A percentile compares a stretch with the other conserved stretches of the same genome.
Evolutionary conservation across 768 basidiomycete species (phyloP).

Genomic region (Daedalea quercina): DNA sequence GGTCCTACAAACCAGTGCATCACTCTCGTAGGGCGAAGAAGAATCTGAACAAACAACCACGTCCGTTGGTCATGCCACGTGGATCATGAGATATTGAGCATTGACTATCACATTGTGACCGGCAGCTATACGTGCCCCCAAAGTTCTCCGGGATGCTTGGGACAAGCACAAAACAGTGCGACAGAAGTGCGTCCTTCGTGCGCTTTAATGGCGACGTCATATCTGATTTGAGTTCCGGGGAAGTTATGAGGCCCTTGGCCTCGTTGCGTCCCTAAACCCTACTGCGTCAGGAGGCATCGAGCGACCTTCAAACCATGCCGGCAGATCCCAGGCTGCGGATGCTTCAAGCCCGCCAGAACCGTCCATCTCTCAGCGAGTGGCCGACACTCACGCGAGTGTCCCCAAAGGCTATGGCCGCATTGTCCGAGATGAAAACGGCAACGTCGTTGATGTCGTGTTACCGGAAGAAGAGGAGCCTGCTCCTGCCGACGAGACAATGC

Average conservation of each 20-base stretch:
- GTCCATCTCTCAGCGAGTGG: slow-evolving; percentile 6
- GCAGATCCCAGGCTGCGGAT: background rate
- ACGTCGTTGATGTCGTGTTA: slow-evolving; percentile 65
- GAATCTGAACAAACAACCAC: slow-evolving; percentile 71
- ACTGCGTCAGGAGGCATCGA: slow-evolving; percentile 66
- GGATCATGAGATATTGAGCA: background rate
- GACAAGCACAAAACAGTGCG: slow-evolving; percentile 80
- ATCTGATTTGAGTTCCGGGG: slow-evolving; percentile 8
- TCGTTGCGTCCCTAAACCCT: slow-evolving; percentile 63
- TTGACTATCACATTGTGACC: background rate
- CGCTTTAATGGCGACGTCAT: background rate
- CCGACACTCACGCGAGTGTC: slow-evolving; percentile 18
- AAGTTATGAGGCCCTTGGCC: slow-evolving; percentile 77
- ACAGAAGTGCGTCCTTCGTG: slow-evolving; percentile 68
- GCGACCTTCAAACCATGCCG: slow-evolving; percentile 16
- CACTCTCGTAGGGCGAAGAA: slow-evolving; percentile 72
- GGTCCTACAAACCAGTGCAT: slow-evolving; percentile 63
- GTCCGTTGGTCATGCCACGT: slow-evolving; percentile 35
- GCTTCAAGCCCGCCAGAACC: slow-evolving; percentile 15
- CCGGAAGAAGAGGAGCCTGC: slow-evolving; percentile 44
- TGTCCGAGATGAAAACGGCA: slow-evolving; percentile 71
- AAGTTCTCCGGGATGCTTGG: slow-evolving; percentile 79
- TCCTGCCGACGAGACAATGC: slow-evolving; percentile 26
- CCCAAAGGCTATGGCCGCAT: slow-evolving; percentile 76
- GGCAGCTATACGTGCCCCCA: slow-evolving; percentile 74